Base-by-base conservation (phyloP, 495 filamentous ascomycete genomes). In the Podospora bellae-mahoneyi region DNA sequence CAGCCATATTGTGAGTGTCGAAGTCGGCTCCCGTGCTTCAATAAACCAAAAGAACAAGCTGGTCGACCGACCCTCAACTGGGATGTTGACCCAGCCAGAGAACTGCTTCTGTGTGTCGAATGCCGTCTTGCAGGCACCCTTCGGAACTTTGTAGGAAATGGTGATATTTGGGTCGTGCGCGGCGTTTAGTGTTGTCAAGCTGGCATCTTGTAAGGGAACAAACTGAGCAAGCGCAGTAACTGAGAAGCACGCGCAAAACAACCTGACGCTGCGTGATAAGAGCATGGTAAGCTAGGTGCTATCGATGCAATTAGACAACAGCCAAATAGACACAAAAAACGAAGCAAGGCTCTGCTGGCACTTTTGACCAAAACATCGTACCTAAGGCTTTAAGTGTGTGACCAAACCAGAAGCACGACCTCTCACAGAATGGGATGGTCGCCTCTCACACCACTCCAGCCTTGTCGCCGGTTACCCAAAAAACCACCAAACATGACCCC, bases 21-120 rank as follows among this genome's bases (percentile, higher is more conserved):
- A 83, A 53, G 86, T 85, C 53, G 80, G 83, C 32, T 87, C 81
- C 34, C 88, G 80, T 0, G 87, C 86, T 69, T 87, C 89, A 68
- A 92, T 85, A 72, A 90, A 92, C 90, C 89, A 92, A 75, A 91
- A 92, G 72, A 91, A 91, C 6, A 87, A 86, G 74, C 92, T 91
- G 64, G 89, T 89, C 23, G 87, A 82, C 56, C 18, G 72, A 89
- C 91, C 20, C 84, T 74, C 26, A 79, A 79, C 0, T 77, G 68
- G 79, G 16, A 83, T 74, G 65, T 78, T 83, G 30, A 84, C 79
- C 78, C 84, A 84, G 70, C 81, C 81, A 5, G 80, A 82, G 69
- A 81, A 83, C 66, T 84, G 88, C 79, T 79, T 82, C 73, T 84
- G 87, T 59, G 75, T 81, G 44, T 83, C 78, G 71, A 88, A 89